Conservation (phyloP, 345 rosid species). For the Salix koriyanagi region DNA sequence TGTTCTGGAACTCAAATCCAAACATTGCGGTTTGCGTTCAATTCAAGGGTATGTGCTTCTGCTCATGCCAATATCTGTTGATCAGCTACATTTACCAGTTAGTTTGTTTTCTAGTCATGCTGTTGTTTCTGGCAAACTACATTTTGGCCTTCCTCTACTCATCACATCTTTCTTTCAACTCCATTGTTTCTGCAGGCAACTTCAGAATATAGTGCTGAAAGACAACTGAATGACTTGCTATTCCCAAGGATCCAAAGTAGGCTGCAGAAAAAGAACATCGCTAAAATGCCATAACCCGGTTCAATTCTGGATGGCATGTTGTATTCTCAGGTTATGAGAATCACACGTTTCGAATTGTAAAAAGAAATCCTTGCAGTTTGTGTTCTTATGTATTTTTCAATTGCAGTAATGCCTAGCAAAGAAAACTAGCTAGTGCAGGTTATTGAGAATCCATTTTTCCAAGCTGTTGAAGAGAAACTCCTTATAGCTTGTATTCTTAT, state of each 20-base stretch:
- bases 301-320: conserved; percentile 14
- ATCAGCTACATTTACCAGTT: background rate
- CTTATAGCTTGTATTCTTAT: background rate
- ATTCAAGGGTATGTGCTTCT: conserved; percentile 46
- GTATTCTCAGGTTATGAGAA: background rate
- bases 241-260: conserved; percentile 45
- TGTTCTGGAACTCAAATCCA: conserved; percentile 83
- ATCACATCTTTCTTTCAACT: background rate
- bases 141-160: background rate
- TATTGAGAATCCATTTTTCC: background rate
- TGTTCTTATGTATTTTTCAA: conserved; percentile 6
- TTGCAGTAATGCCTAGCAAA: background rate
- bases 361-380: background rate
- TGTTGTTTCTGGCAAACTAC: background rate
- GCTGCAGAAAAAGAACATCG: conserved; percentile 23
- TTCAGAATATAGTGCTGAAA: conserved; percentile 73
- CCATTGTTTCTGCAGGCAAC: conserved; percentile 56
- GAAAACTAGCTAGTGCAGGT: background rate
- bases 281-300: background rate
- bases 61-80: background rate
- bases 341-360: conserved; percentile 7
- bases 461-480: background rate
- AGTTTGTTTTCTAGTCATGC: background rate
- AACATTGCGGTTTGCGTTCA: conserved; percentile 71
- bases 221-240: conserved; percentile 61